Evolutionary conservation across 2,329 filamentous ascomycete species (phyloP).

Genomic region (Talaromyces sp.): DNA sequence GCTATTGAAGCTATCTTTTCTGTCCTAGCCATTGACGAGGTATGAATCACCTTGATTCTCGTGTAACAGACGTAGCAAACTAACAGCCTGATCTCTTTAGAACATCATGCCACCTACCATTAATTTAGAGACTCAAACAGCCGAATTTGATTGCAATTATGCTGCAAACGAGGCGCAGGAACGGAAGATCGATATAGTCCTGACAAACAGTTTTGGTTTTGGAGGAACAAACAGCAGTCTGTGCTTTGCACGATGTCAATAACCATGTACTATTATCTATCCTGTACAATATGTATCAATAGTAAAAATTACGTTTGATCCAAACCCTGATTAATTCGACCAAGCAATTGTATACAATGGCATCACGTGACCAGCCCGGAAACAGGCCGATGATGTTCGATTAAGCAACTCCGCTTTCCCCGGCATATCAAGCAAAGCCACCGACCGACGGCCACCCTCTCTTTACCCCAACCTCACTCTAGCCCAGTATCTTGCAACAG

Average conservation of each 20-base stretch:
- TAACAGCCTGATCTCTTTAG: constrained; percentile 46
- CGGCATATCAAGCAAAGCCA: constrained; percentile 11
- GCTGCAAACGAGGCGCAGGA: constrained; percentile 71
- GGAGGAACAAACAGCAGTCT: constrained; percentile 92
- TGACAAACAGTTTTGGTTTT: constrained; percentile 98
- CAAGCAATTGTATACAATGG: background rate
- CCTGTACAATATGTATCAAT: constrained; percentile 13
- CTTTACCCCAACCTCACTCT: background rate
- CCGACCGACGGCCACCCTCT: background rate
- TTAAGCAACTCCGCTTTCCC: constrained; percentile 17
- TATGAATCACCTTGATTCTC: constrained; percentile 38
- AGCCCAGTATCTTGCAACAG: constrained; percentile 1
- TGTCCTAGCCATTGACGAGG: constrained; percentile 74
- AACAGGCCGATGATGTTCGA: background rate
- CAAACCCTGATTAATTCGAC: background rate
- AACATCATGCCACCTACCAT: constrained; percentile 79
- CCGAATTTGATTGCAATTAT: constrained; percentile 78
- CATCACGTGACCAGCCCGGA: constrained; percentile 17
- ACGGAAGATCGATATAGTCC: constrained; percentile 66
- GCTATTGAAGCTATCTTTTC: constrained; percentile 87
- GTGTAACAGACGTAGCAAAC: background rate
- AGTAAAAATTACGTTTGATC: background rate
- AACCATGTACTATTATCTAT: constrained; percentile 15
- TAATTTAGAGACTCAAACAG: constrained; percentile 69
- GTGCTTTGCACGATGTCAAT: constrained; percentile 58